Base-by-base conservation (phyloP, 331 rosid species). In the Rosa hybrid region DNA sequence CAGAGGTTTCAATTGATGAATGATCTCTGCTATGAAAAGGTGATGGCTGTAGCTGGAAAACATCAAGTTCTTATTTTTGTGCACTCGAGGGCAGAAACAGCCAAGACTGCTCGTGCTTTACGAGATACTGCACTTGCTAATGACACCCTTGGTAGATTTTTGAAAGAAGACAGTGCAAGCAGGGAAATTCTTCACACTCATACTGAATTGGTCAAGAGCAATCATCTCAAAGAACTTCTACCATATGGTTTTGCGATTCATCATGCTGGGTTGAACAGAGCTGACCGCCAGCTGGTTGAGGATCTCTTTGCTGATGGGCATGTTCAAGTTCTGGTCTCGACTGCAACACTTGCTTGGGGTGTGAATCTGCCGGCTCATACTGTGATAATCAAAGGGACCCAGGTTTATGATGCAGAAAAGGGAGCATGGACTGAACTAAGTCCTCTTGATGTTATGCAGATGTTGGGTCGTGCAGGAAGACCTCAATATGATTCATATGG, bases 321-420 rank as follows among this genome's bases (percentile, higher is more conserved):
- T 79, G 94, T 89, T 38, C 99, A 95, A 88, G 99, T 95, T 80
- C 78, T 95, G 88, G 97, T 95, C 67, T 95, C 98, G 46, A 94
- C 98, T 65, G 98, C 98, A 12, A 94, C 98, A 80, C 97, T 94
- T 84, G 96, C 98, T 56, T 94, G 98, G 98, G 98, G 98, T 84
- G 98, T 92, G 89, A 94, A 94, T 77, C 87, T 94, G 39, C 98
- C 98, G 23, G 98, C 98, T 57, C 98, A 92, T 69, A 85, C 92
- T 18, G 98, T 94, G 70, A 92, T 94, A 50, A 91, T 92, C 72
- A 95, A 92, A 67, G 99, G 99, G 60, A 92, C 99, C 13, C 98
- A 92, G 86, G 85, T 95, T 53, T 95, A 92, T 84, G 91, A 89
- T 82, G 96, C 98, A 25, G 96, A 91, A 65, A 95, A 95, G 85